Base-by-base conservation (phyloP, 805 yeast genomes). In the Myxozyma nipponensis region DNA sequence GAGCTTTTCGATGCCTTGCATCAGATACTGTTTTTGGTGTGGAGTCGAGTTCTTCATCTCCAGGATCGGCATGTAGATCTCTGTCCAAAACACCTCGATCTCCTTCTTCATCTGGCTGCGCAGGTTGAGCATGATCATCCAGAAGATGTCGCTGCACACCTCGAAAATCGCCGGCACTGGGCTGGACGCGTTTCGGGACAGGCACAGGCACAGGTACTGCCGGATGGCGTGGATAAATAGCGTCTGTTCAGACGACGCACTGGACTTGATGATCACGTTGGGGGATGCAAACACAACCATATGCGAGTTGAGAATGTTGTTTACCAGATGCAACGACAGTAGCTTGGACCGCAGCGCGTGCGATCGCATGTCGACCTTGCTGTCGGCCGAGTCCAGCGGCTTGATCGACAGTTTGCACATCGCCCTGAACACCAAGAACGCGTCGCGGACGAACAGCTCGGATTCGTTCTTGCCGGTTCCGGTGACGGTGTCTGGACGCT, bases 351-450 rank as follows among this genome's bases (percentile, higher is more conserved):
- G 80, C 58, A 93, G 88, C 1, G 91, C 84, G 63, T 91, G 96
- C 2, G 96, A 84, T 66, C 91, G 79, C 54, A 88, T 69, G 30
- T 81, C 78, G 34, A 83, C 85, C 43, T 50, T 50, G 37, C 81
- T 76, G 19, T 62, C 66, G 10, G 62, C 56, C 23, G 63, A 63
- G 52, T 90, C 97, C 51, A 91, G 71, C 24, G 83, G 77, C 67
- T 93, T 93, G 42, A 86, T 85, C 2, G 97, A 86, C 17, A 93
- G 77, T 64, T 88, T 89, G 66, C 96, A 86, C 93, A 93, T 85
- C 1, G 97, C 91, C 65, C 99, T 79, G 69, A 93, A 89, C 2
- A 93, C 78, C 52, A 93, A 73, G 63, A 90, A 91, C 0, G 98
- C 97, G 66, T 93, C 99, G 62, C 88, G 90, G 18, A 87, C 82